Base-by-base conservation (phyloP, 2,329 filamentous ascomycete genomes). In the Colletotrichum shisoi region DNA sequence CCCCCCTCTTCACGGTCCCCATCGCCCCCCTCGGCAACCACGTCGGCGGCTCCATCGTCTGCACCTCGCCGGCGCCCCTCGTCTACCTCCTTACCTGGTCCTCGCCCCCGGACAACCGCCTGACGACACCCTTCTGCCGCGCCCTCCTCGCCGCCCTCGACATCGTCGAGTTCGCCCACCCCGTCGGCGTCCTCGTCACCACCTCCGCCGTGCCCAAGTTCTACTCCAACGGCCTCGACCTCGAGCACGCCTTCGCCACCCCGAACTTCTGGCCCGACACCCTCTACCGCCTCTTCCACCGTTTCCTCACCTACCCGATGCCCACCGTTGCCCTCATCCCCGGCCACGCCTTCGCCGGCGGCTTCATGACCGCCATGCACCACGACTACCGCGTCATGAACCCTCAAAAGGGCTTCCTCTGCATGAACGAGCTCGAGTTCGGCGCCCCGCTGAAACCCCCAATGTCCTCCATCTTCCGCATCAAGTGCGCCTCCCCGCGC, bases 351-450 rank as follows among this genome's bases (percentile, higher is more conserved):
- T 95, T 93, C 76, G 92, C 92, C 6, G 92, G 87, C 52, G 92
- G 91, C n/a, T 81, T 94, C 68, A 94, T 95, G 89, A 81, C 91
- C 11, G 87, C 91, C 66, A 91, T 93, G 85, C 87, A 91, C 78
- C 91, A 94, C 78, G 91, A 94, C 79, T 95, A 95, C 80, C 87
- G 92, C 34, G 83, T 95, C 71, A 91, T 92, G 80, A 90, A 90
- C 74, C 85, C 89, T 0, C 74, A 82, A 1, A 82, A 85, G 21
- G 92, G 92, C n/a, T 94, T 87, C 78, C 77, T 91, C 45, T 94
- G 92, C 78, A 80, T 95, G 71, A 94, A 94, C 77, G 92, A 95
- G 79, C 82, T 95, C 15, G 88, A 93, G 71, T 90, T 95, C 69
- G 91, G 92, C 58, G 89, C 89, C 1, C 86, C 89, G n/a, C 84